Evolutionary conservation across 2,329 filamentous ascomycete species (phyloP).

Genomic region (Fusarium siculi): DNA sequence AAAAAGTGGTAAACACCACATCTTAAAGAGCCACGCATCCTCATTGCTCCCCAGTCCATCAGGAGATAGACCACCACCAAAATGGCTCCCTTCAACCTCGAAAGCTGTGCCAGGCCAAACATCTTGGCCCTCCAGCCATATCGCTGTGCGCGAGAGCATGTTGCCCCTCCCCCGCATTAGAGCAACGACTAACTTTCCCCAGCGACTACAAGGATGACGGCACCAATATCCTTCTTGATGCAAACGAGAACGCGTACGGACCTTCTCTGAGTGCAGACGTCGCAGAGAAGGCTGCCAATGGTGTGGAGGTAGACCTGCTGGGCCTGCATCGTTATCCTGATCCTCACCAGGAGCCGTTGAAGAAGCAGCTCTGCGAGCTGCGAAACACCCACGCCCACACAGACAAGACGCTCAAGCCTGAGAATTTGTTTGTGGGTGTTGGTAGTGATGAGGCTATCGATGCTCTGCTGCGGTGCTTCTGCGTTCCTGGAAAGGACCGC

Average conservation of each 20-base stretch:
- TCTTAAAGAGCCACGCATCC: slow-evolving; percentile 19
- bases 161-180: slow-evolving; percentile 37
- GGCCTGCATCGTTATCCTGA: slow-evolving; percentile 95
- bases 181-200: slow-evolving; percentile 32
- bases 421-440: slow-evolving; percentile 92
- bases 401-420: slow-evolving; percentile 75
- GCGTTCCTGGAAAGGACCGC: slow-evolving; percentile 84
- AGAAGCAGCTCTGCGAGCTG: slow-evolving; percentile 85
- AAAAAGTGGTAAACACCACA: slow-evolving; percentile 16
- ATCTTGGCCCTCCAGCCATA: slow-evolving; percentile 82
- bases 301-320: slow-evolving; percentile 73
- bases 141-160: slow-evolving; percentile 83
- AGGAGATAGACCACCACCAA: slow-evolving; percentile 15
- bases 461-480: slow-evolving; percentile 92
- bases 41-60: not conserved
- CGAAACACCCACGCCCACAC: slow-evolving; percentile 90
- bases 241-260: slow-evolving; percentile 97
- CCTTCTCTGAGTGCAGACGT: slow-evolving; percentile 71
- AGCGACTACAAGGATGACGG: slow-evolving; percentile 99
- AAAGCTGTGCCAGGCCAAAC: slow-evolving; percentile 80
- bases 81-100: slow-evolving; percentile 76
- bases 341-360: slow-evolving; percentile 89
- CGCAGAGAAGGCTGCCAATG: slow-evolving; percentile 51
- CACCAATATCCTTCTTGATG: slow-evolving; percentile 93
- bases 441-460: slow-evolving; percentile 98